These are phyloP conservation scores for Reticulascus tulasneorum DNA, from an alignment of 2,329 filamentous ascomycete species.

Conservation along the genomic window DNA sequence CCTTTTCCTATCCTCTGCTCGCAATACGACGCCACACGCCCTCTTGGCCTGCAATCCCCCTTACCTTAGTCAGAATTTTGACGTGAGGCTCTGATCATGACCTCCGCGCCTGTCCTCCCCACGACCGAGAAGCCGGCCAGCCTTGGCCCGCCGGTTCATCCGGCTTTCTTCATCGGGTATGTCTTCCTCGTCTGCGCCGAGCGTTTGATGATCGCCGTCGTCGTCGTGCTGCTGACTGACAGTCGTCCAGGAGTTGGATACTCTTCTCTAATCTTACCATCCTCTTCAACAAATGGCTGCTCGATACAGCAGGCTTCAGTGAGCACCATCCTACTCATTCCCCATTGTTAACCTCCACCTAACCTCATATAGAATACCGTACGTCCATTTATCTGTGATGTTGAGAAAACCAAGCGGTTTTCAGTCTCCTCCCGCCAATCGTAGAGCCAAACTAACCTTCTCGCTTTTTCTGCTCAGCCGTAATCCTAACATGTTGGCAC, in stretches of 20 bases:
- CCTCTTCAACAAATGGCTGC: constrained; percentile 88
- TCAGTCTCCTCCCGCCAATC: not conserved
- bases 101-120: too few relatives aligned
- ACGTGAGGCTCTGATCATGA: too few relatives aligned
- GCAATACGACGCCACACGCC: too few relatives aligned
- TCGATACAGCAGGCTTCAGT: constrained; percentile 73
- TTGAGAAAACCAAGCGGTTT: not conserved
- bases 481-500: constrained; percentile 65
- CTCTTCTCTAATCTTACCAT: constrained; percentile 81
- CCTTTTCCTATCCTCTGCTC: too few relatives aligned
- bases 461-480: too few relatives aligned
- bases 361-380: constrained; percentile 37
- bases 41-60: too few relatives aligned
- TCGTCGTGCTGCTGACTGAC: constrained; percentile 1
- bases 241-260: constrained; percentile 64
- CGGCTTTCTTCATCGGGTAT: constrained; percentile 28
- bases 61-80: too few relatives aligned
- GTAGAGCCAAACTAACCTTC: constrained; percentile 3
- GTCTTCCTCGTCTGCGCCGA: constrained; percentile 10
- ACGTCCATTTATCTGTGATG: constrained; percentile 21
- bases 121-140: constrained; percentile 18
- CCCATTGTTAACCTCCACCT: constrained; percentile 5
- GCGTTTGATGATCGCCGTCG: too few relatives aligned
- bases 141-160: constrained; percentile 15
- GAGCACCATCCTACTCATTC: constrained; percentile 31